Base-by-base conservation (phyloP, 106 monocot genomes). In the Acorus calamus region DNA sequence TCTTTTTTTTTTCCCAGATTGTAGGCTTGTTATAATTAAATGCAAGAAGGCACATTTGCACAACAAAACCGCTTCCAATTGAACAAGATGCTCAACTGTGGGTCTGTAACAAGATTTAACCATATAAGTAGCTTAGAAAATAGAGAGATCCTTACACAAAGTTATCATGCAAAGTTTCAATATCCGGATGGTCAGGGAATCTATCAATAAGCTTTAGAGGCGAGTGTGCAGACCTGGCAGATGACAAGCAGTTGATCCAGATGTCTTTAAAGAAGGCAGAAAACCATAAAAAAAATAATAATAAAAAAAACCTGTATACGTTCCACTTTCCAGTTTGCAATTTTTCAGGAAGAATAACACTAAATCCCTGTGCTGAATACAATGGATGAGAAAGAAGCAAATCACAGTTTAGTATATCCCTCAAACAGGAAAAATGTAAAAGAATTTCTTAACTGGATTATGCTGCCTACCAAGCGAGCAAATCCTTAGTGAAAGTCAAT, bases 131-230 rank as follows among this genome's bases (percentile, higher is more conserved):
- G 28, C 28, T 28, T 28, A 28, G 28, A 28, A 28, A 28, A 28
- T 28, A 28, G 28, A 28, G 28, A 28, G 4, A 61, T 56, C 46
- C 91, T 92, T 68, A 98, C 98, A 73, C 84, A 77, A 98, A 98
- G 49, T 92, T 98, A 74, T 98, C 98, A 78, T 92, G 98, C 70
- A 92, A 70, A 11, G 98, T 98, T 75, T 73, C 69, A 63, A 92
- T 86, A 47, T 88, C 74, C 65, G 98, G 85, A 14, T 79, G 79
- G 44, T 81, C 77, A 41, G 74, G 70, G 54, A 63, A 86, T 72
- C 85, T 60, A 66, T 51, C 11, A 4, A 86, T 67, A 53, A 98
- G 77, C 64, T 83, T 83, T 66, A 98, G 63, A 61, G 98, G 98
- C 55, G 92, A 81, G 5, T 52, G 71, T 60, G 79, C 85, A 57